Percentiles rank a stretch among this genome's conserved stretches.
These are phyloP conservation scores for Discostella stelligera DNA, from an alignment of 352 stramenopile species.

Conservation along the genomic window DNA sequence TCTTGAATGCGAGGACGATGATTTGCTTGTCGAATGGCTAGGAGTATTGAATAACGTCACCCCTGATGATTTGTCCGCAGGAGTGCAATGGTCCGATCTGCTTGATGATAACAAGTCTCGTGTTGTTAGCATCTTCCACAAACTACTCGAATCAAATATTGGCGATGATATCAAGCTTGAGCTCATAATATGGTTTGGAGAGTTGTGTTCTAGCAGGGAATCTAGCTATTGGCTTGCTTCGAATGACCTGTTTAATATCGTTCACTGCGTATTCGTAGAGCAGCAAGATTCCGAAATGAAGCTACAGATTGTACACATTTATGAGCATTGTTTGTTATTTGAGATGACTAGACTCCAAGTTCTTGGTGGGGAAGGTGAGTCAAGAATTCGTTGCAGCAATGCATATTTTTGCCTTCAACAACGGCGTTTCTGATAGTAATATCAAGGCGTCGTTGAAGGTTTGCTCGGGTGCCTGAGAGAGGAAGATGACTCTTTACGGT, in stretches of 20 bases:
- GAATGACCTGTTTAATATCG: slow-evolving; percentile 26
- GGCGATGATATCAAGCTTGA: slow-evolving; percentile 79
- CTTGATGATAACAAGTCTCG: slow-evolving; percentile 87
- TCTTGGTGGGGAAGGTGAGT: slow-evolving; percentile 32
- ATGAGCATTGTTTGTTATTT: slow-evolving; percentile 66
- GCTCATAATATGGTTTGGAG: slow-evolving; percentile 82
- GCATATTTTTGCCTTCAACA: background rate
- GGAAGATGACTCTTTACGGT: background rate
- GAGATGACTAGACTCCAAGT: slow-evolving; percentile 46
- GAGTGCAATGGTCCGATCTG: slow-evolving; percentile 88
- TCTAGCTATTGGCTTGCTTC: slow-evolving; percentile 46
- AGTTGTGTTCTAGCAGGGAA: slow-evolving; percentile 51
- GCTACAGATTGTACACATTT: slow-evolving; percentile 74
- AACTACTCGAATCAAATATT: slow-evolving; percentile 86
- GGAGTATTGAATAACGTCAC: slow-evolving; percentile 92
- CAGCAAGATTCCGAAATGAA: slow-evolving; percentile 70
- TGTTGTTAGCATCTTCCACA: slow-evolving; percentile 86
- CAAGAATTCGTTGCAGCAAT: background rate
- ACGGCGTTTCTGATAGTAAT: background rate
- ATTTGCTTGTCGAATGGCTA: slow-evolving; percentile 91
- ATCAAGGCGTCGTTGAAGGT: slow-evolving; percentile 23
- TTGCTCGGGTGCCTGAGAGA: slow-evolving; percentile 34
- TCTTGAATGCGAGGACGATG: slow-evolving; percentile 87
- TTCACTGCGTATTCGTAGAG: slow-evolving; percentile 26
- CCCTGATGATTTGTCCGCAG: slow-evolving; percentile 86